Percentiles rank a stretch among this genome's conserved stretches.
Conservation (phyloP, 2,329 filamentous ascomycete genomes). For the Fusarium miscanthi region DNA sequence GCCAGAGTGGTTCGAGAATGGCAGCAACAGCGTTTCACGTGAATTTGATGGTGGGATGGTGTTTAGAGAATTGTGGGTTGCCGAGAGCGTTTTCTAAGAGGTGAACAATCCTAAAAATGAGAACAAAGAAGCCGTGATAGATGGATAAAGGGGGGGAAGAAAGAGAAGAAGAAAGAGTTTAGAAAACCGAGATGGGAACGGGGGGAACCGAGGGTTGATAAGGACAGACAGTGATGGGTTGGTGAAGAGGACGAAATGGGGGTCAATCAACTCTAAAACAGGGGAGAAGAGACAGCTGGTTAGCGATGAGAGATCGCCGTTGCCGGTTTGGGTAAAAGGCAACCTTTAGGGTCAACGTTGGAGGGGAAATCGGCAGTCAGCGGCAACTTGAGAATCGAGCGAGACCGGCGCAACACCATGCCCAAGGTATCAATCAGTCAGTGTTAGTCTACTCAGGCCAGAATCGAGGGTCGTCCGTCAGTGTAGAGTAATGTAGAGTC, state of each 20-base stretch:
- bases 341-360: slow-evolving; percentile 21
- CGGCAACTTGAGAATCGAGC: slow-evolving; percentile 30
- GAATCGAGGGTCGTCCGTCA: slow-evolving; percentile 10
- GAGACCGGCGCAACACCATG: slow-evolving; percentile 30
- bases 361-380: slow-evolving; percentile 34
- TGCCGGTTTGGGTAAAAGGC: slow-evolving; percentile 43
- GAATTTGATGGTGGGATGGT: slow-evolving; percentile 37
- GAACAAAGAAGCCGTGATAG: slow-evolving; percentile 25
- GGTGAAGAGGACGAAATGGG: slow-evolving; percentile 34
- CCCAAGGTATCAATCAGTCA: slow-evolving; percentile 4
- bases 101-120: slow-evolving; percentile 16
- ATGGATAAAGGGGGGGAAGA: slow-evolving; percentile 10
- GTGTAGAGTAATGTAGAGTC: background rate
- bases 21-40: slow-evolving; percentile 42
- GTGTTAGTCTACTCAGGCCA: background rate
- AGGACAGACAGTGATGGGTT: slow-evolving; percentile 34
- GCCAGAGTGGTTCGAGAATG: slow-evolving; percentile 46
- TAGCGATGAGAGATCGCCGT: slow-evolving; percentile 45
- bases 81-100: slow-evolving; percentile 14
- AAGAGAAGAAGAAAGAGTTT: slow-evolving; percentile 20
- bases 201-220: slow-evolving; percentile 40
- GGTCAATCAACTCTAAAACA: slow-evolving; percentile 46
- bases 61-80: slow-evolving; percentile 38
- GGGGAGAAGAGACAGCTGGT: slow-evolving; percentile 35
- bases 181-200: slow-evolving; percentile 13